Base-by-base conservation (phyloP, 164 flowering plant genomes). In the Vitis vinifera region DNA sequence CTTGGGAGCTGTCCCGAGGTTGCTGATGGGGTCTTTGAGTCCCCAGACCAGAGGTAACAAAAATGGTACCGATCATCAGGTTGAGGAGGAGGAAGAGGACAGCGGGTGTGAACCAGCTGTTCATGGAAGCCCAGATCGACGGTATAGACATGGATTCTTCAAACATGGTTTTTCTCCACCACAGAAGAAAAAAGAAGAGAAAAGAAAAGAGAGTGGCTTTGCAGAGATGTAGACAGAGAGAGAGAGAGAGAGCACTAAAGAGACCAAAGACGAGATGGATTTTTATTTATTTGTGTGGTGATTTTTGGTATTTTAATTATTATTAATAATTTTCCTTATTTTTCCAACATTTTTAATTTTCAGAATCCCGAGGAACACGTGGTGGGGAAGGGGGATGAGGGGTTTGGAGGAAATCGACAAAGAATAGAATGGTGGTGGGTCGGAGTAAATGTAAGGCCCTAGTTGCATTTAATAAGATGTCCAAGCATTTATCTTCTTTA, bases 61-160 rank as follows among this genome's bases (percentile, higher is more conserved):
- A 76, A 59, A 93, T 88, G 67, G 93, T 80, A 63, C 83, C 92
- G 37, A 93, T 86, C 74, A 83, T 76, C 68, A 90, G 72, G 73
- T 90, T 90, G 66, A 91, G 70, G 70, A 90, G 63, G 70, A 88
- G 69, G 69, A 93, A 93, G 59, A 93, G 85, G 8, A 84, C 80
- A 2, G 91, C 74, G 0, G 98, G 94, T 0, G 93, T 91, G 65
- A 85, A 78, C 98, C 98, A 93, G 77, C 96, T 85, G 75, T 59
- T 69, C 75, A 81, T 44, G 47, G 82, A 75, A 14, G 79, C 76
- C 85, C 79, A 78, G 51, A 81, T 59, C 23, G 80, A 72, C 5
- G 74, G 83, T 9, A 68, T 19, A 3, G 77, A 48, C 49, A 72
- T 51, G 12, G 87, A 71, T 66, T 76, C 80, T 29, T 77, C 84